A percentile compares a stretch with the other conserved stretches of the same genome.
Conservation (phyloP, 148 eudicot species). For the Drosera capensis region DNA sequence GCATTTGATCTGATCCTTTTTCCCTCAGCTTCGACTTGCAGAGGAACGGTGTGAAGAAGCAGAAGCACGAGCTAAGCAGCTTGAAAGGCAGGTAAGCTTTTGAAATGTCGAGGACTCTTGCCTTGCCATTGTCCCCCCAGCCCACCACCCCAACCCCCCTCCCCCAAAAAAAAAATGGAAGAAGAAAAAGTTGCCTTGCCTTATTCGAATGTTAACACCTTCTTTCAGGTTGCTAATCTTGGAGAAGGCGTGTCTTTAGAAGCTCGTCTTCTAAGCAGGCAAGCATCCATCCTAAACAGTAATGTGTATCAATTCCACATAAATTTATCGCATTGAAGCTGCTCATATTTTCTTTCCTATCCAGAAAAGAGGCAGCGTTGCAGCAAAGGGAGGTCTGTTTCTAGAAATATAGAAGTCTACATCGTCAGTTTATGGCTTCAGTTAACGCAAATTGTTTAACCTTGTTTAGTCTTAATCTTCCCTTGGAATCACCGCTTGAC, state of each 20-base stretch:
- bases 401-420: no score
- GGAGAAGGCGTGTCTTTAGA: conserved; percentile 92
- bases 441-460: background rate
- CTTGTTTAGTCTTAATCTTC: background rate
- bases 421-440: no score
- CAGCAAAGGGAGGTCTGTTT: conserved; percentile 89
- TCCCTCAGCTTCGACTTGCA: conserved; percentile 64
- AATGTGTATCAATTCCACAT: conserved; percentile 4
- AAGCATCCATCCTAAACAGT: conserved; percentile 13
- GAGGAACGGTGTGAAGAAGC: conserved; percentile 81
- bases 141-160: no score
- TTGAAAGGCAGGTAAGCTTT: conserved; percentile 65
- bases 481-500: background rate
- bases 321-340: conserved; percentile 8
- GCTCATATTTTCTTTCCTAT: conserved; percentile 11
- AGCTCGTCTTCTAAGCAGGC: conserved; percentile 86
- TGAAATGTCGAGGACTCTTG: no score
- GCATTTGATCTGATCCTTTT: conserved; percentile 17
- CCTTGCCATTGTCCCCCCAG: no score
- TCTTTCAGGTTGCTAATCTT: conserved; percentile 52
- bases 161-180: no score
- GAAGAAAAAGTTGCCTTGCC: background rate
- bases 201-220: background rate
- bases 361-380: conserved; percentile 78
- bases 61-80: conserved; percentile 80